Conservation (phyloP, 148 eudicot species). For the Vaccinium myrtillus region DNA sequence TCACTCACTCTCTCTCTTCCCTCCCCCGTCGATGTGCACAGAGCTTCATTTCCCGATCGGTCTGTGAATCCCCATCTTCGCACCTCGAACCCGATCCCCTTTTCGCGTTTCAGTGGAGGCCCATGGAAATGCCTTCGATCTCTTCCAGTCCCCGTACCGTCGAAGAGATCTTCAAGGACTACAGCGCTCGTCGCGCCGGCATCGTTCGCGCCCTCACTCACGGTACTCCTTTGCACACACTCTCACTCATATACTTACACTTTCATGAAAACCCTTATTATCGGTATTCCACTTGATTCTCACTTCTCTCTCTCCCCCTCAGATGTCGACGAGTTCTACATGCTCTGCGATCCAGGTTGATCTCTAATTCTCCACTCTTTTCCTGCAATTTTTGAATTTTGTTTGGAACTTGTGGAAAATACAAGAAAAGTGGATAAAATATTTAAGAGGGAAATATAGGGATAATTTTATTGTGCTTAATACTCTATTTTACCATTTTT, state of each 20-base stretch:
- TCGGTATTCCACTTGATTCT: background rate
- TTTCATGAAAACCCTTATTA: background rate
- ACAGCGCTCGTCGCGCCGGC: conserved; percentile 72
- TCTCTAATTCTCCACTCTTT: background rate
- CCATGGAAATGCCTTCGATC: conserved; percentile 58
- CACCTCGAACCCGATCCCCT: background rate
- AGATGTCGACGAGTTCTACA: conserved; percentile 94
- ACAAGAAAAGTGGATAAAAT: no score
- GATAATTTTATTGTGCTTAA: no score
- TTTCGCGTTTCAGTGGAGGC: background rate
- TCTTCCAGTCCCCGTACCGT: conserved; percentile 80
- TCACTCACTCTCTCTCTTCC: background rate
- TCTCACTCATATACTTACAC: background rate
- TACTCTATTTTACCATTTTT: no score
- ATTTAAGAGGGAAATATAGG: no score
- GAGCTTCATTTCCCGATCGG: background rate
- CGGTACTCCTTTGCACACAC: conserved; percentile 23
- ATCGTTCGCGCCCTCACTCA: conserved; percentile 79
- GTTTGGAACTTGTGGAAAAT: no score
- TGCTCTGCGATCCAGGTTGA: conserved; percentile 91
- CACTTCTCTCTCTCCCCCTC: conserved; percentile 13
- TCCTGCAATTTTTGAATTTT: background rate
- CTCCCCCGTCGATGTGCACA: background rate
- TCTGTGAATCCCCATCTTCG: background rate
- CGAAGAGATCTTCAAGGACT: conserved; percentile 98